Conservation (phyloP, 2,329 filamentous ascomycete species). For the Fusarium proliferatum region DNA sequence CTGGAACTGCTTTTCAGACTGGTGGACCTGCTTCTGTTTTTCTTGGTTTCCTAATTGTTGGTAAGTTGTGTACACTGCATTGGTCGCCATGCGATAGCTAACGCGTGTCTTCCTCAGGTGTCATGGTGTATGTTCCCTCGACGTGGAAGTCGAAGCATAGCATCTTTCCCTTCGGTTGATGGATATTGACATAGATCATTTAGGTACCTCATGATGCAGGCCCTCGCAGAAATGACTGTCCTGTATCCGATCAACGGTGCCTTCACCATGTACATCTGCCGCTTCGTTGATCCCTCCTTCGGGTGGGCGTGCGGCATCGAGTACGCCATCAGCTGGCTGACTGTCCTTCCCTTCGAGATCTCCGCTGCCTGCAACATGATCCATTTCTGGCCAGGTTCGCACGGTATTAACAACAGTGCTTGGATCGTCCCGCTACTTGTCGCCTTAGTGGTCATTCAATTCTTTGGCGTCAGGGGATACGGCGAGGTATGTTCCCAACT, state of each 20-base stretch:
- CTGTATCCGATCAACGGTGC: not conserved
- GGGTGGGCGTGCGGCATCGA: not conserved
- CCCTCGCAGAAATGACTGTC: not conserved
- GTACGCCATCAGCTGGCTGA: not conserved
- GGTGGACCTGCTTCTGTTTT: not conserved
- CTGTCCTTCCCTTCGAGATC: not conserved
- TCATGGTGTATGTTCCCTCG: not conserved
- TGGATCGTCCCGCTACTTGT: not conserved
- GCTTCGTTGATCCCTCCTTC: not conserved
- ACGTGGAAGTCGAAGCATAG: not conserved
- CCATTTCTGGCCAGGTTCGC: not conserved
- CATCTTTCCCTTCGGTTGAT: not conserved
- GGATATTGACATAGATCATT: not conserved
- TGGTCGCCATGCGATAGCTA: not conserved
- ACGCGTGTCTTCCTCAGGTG: not conserved
- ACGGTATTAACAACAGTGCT: not conserved
- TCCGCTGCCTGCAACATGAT: not conserved
- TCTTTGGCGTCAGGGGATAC: not conserved
- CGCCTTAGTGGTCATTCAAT: not conserved
- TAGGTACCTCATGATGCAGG: not conserved
- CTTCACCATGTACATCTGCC: not conserved
- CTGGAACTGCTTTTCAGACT: not conserved
- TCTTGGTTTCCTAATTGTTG: not conserved
- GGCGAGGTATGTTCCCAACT: not conserved
- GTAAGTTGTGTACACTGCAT: not conserved